phyloP scores from a whole-genome alignment of 345 rosid species.

The Murraya paniculata region DNA sequence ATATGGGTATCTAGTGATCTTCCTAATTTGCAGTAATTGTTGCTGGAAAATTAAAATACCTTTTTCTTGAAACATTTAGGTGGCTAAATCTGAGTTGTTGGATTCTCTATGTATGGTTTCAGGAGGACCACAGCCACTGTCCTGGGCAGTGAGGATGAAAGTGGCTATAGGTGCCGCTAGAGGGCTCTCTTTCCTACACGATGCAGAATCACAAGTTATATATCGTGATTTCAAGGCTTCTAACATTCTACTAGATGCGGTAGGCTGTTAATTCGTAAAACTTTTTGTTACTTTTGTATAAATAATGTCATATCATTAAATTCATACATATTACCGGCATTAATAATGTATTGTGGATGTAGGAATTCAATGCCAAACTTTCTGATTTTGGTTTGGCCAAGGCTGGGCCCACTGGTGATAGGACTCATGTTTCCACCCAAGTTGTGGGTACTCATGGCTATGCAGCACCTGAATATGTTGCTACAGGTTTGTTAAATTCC shows the following conservation, averaged over 20 bases:
- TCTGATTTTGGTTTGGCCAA: constrained; percentile 98
- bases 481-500: constrained; percentile 62
- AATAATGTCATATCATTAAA: not conserved
- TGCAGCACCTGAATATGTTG: constrained; percentile 97
- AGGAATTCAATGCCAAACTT: constrained; percentile 89
- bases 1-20: constrained; percentile 19
- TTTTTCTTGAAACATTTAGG: not conserved
- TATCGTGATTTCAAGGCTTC: constrained; percentile 93
- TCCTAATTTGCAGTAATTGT: constrained; percentile 7
- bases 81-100: not conserved
- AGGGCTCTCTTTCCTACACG: constrained; percentile 90
- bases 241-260: constrained; percentile 83
- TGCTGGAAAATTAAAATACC: not conserved
- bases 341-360: constrained; percentile 21
- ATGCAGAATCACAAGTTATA: constrained; percentile 85
- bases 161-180: constrained; percentile 89
- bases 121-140: constrained; percentile 85
- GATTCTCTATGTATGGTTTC: constrained; percentile 12
- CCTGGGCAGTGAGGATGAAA: constrained; percentile 83
- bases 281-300: not conserved
- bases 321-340: not conserved
- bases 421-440: constrained; percentile 95
- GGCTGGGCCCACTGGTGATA: constrained; percentile 97
- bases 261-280: constrained; percentile 26
- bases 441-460: constrained; percentile 98